These are phyloP conservation scores for Hydrangea macrophylla DNA, from an alignment of 148 eudicot species.

Conservation along the genomic window DNA sequence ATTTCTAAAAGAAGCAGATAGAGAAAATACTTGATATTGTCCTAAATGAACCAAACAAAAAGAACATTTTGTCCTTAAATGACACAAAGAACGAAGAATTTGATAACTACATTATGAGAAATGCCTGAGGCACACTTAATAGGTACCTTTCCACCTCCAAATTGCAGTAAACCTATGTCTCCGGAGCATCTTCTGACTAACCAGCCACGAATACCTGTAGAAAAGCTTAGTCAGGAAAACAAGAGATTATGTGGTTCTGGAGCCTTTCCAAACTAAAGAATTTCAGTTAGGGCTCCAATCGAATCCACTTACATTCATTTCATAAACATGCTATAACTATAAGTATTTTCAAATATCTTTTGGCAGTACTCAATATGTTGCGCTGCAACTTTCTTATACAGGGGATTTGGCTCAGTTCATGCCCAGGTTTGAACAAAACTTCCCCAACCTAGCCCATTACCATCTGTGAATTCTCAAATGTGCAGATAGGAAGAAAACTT, in stretches of 20 bases:
- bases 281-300: not conserved
- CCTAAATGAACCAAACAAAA: too few species aligned
- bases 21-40: not conserved
- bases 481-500: not conserved
- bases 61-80: too few species aligned
- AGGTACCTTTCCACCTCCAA: slow-evolving; percentile 60
- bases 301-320: slow-evolving; percentile 1
- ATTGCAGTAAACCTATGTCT: slow-evolving; percentile 66
- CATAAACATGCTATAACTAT: not conserved
- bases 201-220: slow-evolving; percentile 87
- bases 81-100: not conserved
- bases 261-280: not conserved
- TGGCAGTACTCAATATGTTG: not conserved
- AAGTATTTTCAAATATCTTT: not conserved
- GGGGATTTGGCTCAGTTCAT: not conserved
- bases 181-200: slow-evolving; percentile 90
- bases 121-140: slow-evolving; percentile 2
- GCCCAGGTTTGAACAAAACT: not conserved
- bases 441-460: not conserved
- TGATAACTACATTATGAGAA: not conserved
- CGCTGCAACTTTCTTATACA: too few species aligned
- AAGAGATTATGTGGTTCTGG: not conserved
- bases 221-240: not conserved
- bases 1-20: too few species aligned
- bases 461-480: slow-evolving; percentile 8